Evolutionary conservation across 1,139 yeast genomes (phyloP).

Genomic region (Pichia inconspicua): DNA sequence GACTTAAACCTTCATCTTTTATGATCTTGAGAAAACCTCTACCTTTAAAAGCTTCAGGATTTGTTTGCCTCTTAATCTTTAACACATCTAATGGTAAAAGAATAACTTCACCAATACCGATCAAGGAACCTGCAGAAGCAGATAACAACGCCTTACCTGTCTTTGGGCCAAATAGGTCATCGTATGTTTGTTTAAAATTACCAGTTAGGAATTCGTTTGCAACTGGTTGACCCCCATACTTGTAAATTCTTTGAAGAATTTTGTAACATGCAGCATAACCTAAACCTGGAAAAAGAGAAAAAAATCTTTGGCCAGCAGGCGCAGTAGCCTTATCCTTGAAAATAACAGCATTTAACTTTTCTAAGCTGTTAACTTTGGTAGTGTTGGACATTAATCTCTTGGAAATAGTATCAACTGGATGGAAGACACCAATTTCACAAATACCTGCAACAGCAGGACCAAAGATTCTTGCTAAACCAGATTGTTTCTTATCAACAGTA

Average conservation of each 20-base stretch:
- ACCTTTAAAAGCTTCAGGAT: conserved; percentile 96
- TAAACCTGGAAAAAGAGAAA: conserved; percentile 92
- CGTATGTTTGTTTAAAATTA: conserved; percentile 66
- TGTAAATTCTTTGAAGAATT: conserved; percentile 93
- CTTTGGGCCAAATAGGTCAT: conserved; percentile 76
- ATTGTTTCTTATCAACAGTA: conserved; percentile 67
- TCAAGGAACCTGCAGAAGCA: conserved; percentile 94
- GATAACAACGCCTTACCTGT: conserved; percentile 94
- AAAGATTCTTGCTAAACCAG: conserved; percentile 81
- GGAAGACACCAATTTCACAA: conserved; percentile 93
- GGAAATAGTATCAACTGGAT: conserved; percentile 97
- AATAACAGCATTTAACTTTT: conserved; percentile 75
- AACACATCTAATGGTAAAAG: conserved; percentile 91
- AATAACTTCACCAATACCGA: conserved; percentile 97
- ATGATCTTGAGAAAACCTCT: conserved; percentile 87
- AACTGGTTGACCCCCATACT: conserved; percentile 98
- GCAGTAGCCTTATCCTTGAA: conserved; percentile 77
- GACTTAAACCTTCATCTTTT: conserved; percentile 74
- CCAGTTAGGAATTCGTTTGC: conserved; percentile 85
- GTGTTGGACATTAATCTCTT: conserved; percentile 96
- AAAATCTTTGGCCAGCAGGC: conserved; percentile 59
- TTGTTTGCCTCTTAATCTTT: conserved; percentile 97
- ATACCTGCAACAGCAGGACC: conserved; percentile 99
- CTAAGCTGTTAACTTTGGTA: conserved; percentile 53
- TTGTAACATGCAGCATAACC: conserved; percentile 98